These are phyloP conservation scores for Phytophthora agathidicida DNA, from an alignment of 352 stramenopile species.

Conservation along the genomic window DNA sequence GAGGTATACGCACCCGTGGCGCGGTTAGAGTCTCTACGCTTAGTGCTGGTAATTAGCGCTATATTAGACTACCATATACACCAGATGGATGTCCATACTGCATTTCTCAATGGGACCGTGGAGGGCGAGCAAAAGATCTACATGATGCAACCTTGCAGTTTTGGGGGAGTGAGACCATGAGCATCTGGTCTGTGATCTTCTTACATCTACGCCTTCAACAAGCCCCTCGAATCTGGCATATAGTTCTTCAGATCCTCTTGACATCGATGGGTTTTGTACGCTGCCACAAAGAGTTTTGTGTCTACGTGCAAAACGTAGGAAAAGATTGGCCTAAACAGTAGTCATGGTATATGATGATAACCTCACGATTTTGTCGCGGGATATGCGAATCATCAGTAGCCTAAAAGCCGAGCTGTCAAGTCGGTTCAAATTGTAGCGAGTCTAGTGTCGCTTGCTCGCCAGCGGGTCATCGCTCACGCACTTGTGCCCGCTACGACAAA, in stretches of 20 bases:
- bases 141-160: conserved; percentile 20
- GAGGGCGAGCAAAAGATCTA: conserved; percentile 20
- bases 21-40: conserved; percentile 8
- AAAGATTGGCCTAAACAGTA: conserved; percentile 33
- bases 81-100: conserved; percentile 21
- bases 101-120: conserved; percentile 16
- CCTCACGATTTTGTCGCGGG: conserved; percentile 24
- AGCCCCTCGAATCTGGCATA: conserved; percentile 26
- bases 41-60: conserved; percentile 11
- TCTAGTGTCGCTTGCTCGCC: too few relatives aligned
- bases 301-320: conserved; percentile 38
- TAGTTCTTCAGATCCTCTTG: conserved; percentile 25
- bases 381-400: conserved; percentile 17
- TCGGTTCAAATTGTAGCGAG: too few relatives aligned
- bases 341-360: conserved; percentile 38
- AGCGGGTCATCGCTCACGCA: too few relatives aligned
- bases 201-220: conserved; percentile 14
- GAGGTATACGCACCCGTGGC: conserved; percentile 14
- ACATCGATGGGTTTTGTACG: conserved; percentile 20
- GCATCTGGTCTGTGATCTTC: conserved; percentile 23
- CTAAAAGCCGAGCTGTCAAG: conserved; percentile 27
- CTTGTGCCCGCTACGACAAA: too few relatives aligned
- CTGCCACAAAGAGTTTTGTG: conserved; percentile 36
- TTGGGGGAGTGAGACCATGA: conserved; percentile 17
- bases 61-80: conserved; percentile 22